These are phyloP conservation scores for Phaeolepiota aurea DNA, from an alignment of 768 basidiomycete genomes.

Conservation along the genomic window DNA sequence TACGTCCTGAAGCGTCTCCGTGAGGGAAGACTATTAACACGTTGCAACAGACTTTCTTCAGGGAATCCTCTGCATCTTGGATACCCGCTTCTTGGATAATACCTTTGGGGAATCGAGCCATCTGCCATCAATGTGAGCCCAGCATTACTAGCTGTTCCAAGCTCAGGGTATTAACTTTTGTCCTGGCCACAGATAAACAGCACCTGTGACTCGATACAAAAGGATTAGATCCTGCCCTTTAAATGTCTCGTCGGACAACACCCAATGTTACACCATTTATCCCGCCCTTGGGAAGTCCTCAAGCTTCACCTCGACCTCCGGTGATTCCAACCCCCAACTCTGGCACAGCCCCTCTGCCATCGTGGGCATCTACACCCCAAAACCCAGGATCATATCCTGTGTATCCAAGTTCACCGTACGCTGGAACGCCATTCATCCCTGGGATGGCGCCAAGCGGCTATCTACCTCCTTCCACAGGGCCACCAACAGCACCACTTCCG, in stretches of 20 bases:
- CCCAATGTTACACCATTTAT: constrained; percentile 20
- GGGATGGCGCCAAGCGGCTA: constrained; percentile 12
- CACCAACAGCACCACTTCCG: constrained; percentile 8
- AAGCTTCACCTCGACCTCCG: constrained; percentile 25
- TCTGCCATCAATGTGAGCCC: too few relatives aligned
- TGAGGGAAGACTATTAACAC: too few relatives aligned
- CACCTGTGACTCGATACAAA: neutral
- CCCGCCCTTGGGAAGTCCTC: constrained; percentile 26
- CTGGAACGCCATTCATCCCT: constrained; percentile 28
- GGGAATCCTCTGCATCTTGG: too few relatives aligned
- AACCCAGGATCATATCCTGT: constrained; percentile 26
- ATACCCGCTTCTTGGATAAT: too few relatives aligned
- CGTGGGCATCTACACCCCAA: constrained; percentile 25
- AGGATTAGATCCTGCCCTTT: constrained; percentile 3
- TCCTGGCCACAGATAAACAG: too few relatives aligned
- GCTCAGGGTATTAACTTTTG: too few relatives aligned
- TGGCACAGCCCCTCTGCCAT: constrained; percentile 12
- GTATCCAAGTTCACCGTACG: constrained; percentile 29
- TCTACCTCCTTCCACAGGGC: constrained; percentile 6
- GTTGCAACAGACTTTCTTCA: too few relatives aligned
- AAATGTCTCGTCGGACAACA: constrained; percentile 11
- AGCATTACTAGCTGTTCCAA: too few relatives aligned
- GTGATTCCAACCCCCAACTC: constrained; percentile 19
- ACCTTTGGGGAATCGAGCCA: too few relatives aligned
- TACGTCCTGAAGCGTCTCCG: too few relatives aligned